Conservation (phyloP, 106 monocot genomes). For the Acanthochlamys bracteata region DNA sequence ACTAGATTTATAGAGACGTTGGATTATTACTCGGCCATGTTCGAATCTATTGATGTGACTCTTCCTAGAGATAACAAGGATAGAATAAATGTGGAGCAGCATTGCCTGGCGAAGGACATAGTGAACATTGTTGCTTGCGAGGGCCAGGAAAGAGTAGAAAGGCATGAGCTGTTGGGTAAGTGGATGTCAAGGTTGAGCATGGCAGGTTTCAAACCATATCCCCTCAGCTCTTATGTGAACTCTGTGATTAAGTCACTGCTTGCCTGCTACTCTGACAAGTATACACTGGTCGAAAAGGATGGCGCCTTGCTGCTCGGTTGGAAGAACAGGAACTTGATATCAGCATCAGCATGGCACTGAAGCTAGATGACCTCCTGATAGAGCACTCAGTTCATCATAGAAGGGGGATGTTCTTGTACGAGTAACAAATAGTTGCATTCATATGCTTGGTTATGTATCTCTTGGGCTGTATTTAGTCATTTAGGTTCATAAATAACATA, state of each 20-base stretch:
- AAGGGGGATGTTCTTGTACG: too few species aligned
- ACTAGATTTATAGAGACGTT: conserved; percentile 62
- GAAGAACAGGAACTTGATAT: conserved; percentile 78
- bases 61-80: conserved; percentile 50
- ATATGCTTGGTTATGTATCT: too few species aligned
- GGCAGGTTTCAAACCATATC: conserved; percentile 82
- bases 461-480: too few species aligned
- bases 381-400: too few species aligned
- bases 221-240: conserved; percentile 76
- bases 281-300: conserved; percentile 68
- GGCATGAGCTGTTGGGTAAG: conserved; percentile 88
- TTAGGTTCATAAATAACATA: too few species aligned
- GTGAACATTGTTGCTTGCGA: conserved; percentile 91
- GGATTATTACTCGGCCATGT: conserved; percentile 86
- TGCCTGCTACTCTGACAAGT: conserved; percentile 61
- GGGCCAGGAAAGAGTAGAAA: conserved; percentile 77
- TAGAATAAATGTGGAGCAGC: conserved; percentile 76
- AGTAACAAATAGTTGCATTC: too few species aligned
- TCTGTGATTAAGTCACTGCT: conserved; percentile 66
- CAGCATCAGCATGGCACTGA: conserved; percentile 95
- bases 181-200: conserved; percentile 76
- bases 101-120: conserved; percentile 90
- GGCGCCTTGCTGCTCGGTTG: conserved; percentile 85
- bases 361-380: too few species aligned
- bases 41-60: conserved; percentile 75